These are phyloP conservation scores for Phytophthora ohioensis DNA, from an alignment of 352 stramenopile genomes.

Conservation along the genomic window DNA sequence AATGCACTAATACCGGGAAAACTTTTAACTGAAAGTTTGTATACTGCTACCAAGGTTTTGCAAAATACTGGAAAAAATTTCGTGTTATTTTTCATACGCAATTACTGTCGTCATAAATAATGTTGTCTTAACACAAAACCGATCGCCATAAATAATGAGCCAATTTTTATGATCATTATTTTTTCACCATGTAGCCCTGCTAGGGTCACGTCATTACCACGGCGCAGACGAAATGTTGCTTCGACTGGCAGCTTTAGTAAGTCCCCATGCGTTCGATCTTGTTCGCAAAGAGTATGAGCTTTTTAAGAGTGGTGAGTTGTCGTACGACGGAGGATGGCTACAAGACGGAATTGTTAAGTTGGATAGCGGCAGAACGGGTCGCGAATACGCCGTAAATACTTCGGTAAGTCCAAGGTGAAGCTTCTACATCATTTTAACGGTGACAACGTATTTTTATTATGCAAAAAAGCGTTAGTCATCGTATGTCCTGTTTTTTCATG, in stretches of 20 bases:
- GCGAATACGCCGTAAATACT: conserved; percentile 7
- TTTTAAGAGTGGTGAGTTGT: not conserved
- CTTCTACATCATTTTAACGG: not conserved
- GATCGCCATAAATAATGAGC: no score
- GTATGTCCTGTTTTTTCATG: conserved; percentile 8
- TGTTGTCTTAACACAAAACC: no score
- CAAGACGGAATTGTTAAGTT: not conserved
- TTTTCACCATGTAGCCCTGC: not conserved
- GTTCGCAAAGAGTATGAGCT: conserved; percentile 11
- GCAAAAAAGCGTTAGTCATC: not conserved
- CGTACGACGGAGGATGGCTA: conserved; percentile 6
- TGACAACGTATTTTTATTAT: not conserved
- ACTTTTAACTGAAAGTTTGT: no score
- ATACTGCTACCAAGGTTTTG: no score
- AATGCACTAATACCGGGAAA: no score
- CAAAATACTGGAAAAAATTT: no score
- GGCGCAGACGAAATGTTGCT: conserved; percentile 7
- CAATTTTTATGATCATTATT: no score
- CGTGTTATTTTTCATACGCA: no score
- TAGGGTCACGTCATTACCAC: conserved; percentile 9
- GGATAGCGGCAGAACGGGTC: not conserved
- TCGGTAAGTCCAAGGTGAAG: conserved; percentile 1
- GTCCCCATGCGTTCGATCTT: not conserved
- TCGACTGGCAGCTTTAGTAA: conserved; percentile 3
- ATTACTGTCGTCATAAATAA: no score